phyloP scores from a whole-genome alignment of 1,284 basidiomycete genomes.

The Lentinus polychrous region DNA sequence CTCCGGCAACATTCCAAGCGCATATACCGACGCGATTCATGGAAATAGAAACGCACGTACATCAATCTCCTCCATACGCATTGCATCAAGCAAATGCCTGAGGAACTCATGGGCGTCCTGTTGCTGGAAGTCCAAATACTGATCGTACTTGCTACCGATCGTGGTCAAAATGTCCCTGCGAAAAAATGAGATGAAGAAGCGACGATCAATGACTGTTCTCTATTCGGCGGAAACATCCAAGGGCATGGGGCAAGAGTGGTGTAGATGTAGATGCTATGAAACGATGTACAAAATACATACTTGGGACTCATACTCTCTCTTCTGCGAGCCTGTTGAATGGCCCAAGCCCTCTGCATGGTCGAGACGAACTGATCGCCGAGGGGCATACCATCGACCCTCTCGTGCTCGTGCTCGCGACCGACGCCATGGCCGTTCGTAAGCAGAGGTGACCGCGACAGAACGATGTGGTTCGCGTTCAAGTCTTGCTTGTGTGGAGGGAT shows the following conservation, averaged over 20 bases:
- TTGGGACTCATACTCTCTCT: conserved; percentile 56
- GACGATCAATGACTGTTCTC: neutral
- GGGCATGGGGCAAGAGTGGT: too few species aligned
- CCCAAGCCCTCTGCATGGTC: conserved; percentile 55
- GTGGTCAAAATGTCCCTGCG: conserved; percentile 52
- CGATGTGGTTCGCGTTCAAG: conserved; percentile 27
- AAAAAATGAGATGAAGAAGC: neutral
- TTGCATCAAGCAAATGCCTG: conserved; percentile 84
- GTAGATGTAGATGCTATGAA: neutral
- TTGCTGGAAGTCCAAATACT: conserved; percentile 87
- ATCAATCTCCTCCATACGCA: conserved; percentile 93
- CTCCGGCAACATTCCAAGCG: too few species aligned
- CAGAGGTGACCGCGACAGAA: conserved; percentile 51
- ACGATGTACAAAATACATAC: conserved; percentile 30
- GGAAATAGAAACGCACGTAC: conserved; percentile 36
- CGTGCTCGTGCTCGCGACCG: conserved; percentile 42
- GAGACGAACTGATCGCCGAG: conserved; percentile 57
- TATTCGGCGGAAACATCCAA: neutral
- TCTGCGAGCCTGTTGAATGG: conserved; percentile 40
- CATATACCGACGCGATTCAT: too few species aligned
- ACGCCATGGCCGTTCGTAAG: conserved; percentile 59
- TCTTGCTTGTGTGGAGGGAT: conserved; percentile 34
- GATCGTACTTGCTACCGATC: conserved; percentile 83
- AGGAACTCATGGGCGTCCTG: conserved; percentile 95
- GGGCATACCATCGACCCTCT: conserved; percentile 52